Evolutionary conservation across 116 monocot genomes (phyloP).

Genomic region (Thalassia testudinum): DNA sequence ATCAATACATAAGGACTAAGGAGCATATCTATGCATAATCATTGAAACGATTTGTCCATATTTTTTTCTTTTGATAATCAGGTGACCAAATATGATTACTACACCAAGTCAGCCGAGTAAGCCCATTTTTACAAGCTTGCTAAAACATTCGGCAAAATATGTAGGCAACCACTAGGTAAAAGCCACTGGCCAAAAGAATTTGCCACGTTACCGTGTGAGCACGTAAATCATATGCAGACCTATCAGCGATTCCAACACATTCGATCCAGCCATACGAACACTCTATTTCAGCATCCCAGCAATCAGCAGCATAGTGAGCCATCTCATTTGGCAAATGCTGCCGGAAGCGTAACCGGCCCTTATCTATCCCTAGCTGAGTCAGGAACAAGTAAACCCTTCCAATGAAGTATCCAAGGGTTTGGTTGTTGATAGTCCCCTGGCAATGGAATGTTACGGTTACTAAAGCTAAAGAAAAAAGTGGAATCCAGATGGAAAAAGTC

Average conservation of each 20-base stretch:
- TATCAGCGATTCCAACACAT: constrained; percentile 96
- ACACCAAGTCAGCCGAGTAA: no score
- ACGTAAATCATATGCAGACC: constrained; percentile 86
- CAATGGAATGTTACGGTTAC: not conserved
- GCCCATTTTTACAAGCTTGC: no score
- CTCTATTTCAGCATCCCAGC: constrained; percentile 99
- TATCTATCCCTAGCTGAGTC: constrained; percentile 74
- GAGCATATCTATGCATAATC: no score
- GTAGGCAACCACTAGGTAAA: no score
- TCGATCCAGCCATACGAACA: constrained; percentile 97
- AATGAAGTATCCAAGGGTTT: constrained; percentile 95
- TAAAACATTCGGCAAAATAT: no score
- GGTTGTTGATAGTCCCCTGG: constrained; percentile 85
- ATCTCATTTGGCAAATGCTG: constrained; percentile 98
- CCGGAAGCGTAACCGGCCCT: constrained; percentile 70
- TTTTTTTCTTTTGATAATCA: no score
- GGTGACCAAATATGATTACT: no score
- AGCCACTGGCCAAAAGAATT: no score
- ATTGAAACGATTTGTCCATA: no score
- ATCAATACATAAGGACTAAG: no score
- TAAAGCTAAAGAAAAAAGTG: not conserved
- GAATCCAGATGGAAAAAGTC: not conserved
- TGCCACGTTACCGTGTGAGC: constrained; percentile 56
- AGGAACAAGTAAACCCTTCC: constrained; percentile 89
- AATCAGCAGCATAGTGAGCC: constrained; percentile 99